phyloP scores from a whole-genome alignment of 2,329 filamentous ascomycete genomes.

The Paraphaeosphaeria minitans region DNA sequence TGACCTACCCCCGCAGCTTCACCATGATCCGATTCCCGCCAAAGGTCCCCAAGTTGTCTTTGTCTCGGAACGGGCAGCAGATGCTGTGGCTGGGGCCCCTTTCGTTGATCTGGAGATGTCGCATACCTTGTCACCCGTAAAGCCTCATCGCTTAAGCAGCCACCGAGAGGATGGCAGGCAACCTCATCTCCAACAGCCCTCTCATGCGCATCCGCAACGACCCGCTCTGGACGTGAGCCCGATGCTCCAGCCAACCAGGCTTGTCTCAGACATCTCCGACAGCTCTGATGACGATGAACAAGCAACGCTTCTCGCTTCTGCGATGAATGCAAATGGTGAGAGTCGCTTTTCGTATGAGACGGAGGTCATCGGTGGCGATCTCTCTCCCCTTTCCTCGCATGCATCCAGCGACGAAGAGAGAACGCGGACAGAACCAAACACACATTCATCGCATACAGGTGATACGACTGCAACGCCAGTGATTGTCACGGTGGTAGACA shows the following conservation, averaged over 20 bases:
- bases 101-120: conserved; percentile 12
- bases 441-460: background rate
- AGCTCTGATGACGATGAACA: conserved; percentile 10
- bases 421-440: conserved; percentile 19
- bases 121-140: conserved; percentile 19
- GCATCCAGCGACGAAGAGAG: conserved; percentile 18
- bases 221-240: conserved; percentile 30
- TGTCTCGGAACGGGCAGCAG: background rate
- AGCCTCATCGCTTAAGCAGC: conserved; percentile 15
- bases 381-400: conserved; percentile 32
- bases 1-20: conserved; percentile 30
- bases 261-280: conserved; percentile 9
- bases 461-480: background rate
- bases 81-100: background rate
- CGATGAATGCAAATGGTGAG: background rate
- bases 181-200: conserved; percentile 6
- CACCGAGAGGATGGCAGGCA: conserved; percentile 23
- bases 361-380: conserved; percentile 31
- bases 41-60: background rate
- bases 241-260: conserved; percentile 23
- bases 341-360: conserved; percentile 28
- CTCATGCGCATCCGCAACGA: conserved; percentile 12
- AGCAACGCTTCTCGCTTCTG: conserved; percentile 3
- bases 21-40: conserved; percentile 25
- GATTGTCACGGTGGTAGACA: background rate